phyloP scores from a whole-genome alignment of 2,329 filamentous ascomycete genomes.

The Chrysoporthe austroafricana region DNA sequence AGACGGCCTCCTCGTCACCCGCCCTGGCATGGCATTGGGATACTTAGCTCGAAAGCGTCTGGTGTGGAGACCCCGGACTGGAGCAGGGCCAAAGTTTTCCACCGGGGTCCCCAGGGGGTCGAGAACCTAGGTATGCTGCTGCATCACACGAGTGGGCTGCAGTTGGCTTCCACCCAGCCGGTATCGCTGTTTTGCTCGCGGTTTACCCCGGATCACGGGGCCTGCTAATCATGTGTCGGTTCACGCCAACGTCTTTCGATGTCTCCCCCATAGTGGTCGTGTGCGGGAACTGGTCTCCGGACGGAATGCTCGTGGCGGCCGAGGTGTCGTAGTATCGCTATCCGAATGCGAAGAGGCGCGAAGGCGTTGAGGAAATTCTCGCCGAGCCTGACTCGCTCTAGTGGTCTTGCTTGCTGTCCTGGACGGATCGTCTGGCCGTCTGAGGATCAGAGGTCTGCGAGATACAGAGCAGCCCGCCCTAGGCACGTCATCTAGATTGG shows the following conservation, averaged over 20 bases:
- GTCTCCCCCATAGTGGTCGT: too few species aligned
- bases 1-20: background rate
- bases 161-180: background rate
- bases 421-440: too few species aligned
- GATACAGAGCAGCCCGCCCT: too few species aligned
- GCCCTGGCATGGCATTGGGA: conserved; percentile 14
- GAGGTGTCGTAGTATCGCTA: background rate
- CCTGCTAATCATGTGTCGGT: background rate
- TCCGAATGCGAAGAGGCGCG: background rate
- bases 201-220: conserved; percentile 25
- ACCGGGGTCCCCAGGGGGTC: conserved; percentile 24
- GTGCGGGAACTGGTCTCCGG: too few species aligned
- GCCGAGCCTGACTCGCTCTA: conserved; percentile 2
- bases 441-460: too few species aligned
- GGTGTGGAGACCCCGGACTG: conserved; percentile 26
- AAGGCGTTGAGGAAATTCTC: background rate
- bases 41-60: conserved; percentile 8
- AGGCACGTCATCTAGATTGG: too few species aligned
- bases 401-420: background rate
- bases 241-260: background rate
- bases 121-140: background rate
- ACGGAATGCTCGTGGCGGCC: background rate
- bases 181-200: conserved; percentile 26
- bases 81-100: conserved; percentile 19
- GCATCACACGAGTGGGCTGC: background rate